Evolutionary conservation across 495 filamentous ascomycete species (phyloP).

Genomic region (Pyrenula aspistea): DNA sequence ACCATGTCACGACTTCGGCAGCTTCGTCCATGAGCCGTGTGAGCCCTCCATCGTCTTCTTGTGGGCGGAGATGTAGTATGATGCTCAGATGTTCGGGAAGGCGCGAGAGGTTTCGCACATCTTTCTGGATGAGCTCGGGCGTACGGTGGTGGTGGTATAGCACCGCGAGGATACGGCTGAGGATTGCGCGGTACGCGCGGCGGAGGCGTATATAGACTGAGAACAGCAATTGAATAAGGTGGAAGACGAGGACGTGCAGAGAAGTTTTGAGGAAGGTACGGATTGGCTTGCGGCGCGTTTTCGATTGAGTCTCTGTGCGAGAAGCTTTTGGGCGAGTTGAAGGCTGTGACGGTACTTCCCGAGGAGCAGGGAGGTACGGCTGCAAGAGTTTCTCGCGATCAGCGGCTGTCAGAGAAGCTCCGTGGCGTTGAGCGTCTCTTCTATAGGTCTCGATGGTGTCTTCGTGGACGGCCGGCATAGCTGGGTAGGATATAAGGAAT

Average conservation of each 20-base stretch:
- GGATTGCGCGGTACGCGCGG: slow-evolving; percentile 62
- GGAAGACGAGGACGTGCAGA: slow-evolving; percentile 57
- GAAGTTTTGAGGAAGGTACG: slow-evolving; percentile 55
- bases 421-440: slow-evolving; percentile 45
- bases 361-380: slow-evolving; percentile 61
- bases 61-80: slow-evolving; percentile 62
- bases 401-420: slow-evolving; percentile 44
- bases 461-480: slow-evolving; percentile 36
- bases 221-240: slow-evolving; percentile 68
- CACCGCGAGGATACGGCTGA: slow-evolving; percentile 63
- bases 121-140: slow-evolving; percentile 77
- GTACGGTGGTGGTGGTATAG: slow-evolving; percentile 88
- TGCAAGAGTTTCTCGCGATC: slow-evolving; percentile 63
- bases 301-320: slow-evolving; percentile 14
- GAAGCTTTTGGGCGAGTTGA: slow-evolving; percentile 7
- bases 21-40: slow-evolving; percentile 81
- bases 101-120: slow-evolving; percentile 61
- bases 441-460: slow-evolving; percentile 48
- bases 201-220: slow-evolving; percentile 74
- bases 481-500: not conserved
- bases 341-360: slow-evolving; percentile 20
- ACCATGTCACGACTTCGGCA: slow-evolving; percentile 85
- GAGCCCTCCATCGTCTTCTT: slow-evolving; percentile 54
- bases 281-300: slow-evolving; percentile 33
- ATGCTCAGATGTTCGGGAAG: slow-evolving; percentile 81